phyloP scores from a whole-genome alignment of 2,329 filamentous ascomycete species.

The Fusarium poae region DNA sequence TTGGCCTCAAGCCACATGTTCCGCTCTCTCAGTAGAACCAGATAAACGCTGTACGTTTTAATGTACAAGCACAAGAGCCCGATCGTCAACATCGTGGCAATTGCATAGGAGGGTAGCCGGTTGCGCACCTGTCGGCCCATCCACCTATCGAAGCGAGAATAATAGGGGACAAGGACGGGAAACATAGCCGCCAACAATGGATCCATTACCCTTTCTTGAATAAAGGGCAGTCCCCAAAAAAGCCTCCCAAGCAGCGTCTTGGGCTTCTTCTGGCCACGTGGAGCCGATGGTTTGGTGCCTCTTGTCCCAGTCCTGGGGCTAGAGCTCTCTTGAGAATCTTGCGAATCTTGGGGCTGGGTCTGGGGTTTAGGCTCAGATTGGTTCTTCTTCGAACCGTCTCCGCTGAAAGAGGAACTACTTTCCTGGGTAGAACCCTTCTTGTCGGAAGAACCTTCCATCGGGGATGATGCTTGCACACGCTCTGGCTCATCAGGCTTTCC shows the following conservation, averaged over 20 bases:
- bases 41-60: slow-evolving; percentile 27
- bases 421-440: neutral
- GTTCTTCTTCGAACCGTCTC: neutral
- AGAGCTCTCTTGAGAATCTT: neutral
- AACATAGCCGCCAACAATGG: neutral
- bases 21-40: slow-evolving; percentile 42
- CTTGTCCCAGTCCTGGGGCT: neutral
- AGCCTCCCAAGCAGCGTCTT: too few species aligned
- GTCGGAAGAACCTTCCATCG: neutral
- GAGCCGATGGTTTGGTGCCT: neutral
- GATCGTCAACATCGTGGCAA: slow-evolving; percentile 23
- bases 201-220: neutral
- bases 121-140: too few species aligned
- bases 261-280: too few species aligned
- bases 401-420: neutral
- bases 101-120: neutral
- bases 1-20: slow-evolving; percentile 52
- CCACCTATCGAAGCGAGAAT: too few species aligned
- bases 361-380: neutral
- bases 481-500: neutral
- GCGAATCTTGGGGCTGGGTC: neutral
- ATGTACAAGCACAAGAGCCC: neutral
- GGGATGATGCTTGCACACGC: neutral
- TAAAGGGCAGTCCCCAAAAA: too few species aligned
- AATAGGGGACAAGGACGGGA: too few species aligned